Evolutionary conservation across 106 monocot genomes (phyloP), one percentile per base, ranked within the genome.

Genomic region (Narthecium ossifragum): DNA sequence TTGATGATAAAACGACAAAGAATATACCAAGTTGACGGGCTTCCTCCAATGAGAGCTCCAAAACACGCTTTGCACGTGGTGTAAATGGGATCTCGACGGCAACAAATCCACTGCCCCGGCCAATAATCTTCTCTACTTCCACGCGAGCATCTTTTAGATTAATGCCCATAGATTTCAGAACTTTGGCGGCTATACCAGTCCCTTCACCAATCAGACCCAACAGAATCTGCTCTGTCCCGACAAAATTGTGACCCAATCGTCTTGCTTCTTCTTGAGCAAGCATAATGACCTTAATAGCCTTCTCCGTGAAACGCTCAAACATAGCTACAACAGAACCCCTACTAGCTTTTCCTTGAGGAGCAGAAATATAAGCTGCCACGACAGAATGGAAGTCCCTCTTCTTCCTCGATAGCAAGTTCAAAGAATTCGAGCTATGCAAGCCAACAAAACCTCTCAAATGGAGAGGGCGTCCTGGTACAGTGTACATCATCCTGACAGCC

Each of bases 141-240:
- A 81, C 85, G n/a, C 85, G 77, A 17, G 85, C 85, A 70, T 86
- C 85, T 71, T 86, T 86, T 7, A 86, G 85, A 64, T 81, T 86
- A n/a, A 86, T 81, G 18, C 85, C 85, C 85, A 86, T 86, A 37
- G 85, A 86, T 60, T 86, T 86, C 32, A 86, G 22, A 51, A 86
- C 85, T 61, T 86, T 86, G 6, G 81, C 85, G 22, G 85, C 85
- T 61, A 86, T 86, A 28, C 85, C 85, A 4, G 80, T 86, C 0
- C 85, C 85, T 69, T 86, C 85, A 57, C 85, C 85, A 39, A 86
- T 81, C 58, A 86, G 74, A 24, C 85, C 85, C 66, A 86, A 50
- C 36, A 86, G 50, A 26, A 86, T 77, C 45, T 86, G 85, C 26
- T 86, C 85, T 45, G 85, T 86, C 50, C 85, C 85, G 54, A 86